Percentiles rank a stretch among this genome's conserved stretches.
phyloP scores from a whole-genome alignment of 2,329 filamentous ascomycete genomes.

The Helotiales sp. region DNA sequence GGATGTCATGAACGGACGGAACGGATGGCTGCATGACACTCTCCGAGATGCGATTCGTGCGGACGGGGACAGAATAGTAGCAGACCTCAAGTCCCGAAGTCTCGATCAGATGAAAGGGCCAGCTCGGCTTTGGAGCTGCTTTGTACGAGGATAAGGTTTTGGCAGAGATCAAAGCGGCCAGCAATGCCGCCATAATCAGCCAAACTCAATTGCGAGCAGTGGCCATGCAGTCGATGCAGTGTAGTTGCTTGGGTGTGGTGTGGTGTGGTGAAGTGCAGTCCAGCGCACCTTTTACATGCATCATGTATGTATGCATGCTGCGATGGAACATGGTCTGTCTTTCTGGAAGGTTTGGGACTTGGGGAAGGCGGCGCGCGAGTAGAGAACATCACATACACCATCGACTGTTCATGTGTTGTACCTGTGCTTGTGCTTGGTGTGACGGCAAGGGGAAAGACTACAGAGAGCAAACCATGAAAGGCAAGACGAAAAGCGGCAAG shows the following conservation, averaged over 20 bases:
- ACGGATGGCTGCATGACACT: constrained; percentile 5
- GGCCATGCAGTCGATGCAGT: too few species aligned
- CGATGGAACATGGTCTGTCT: not conserved
- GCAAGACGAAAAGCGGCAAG: not conserved
- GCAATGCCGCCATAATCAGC: not conserved
- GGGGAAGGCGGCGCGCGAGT: too few species aligned
- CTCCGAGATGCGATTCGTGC: not conserved
- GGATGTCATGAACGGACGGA: constrained; percentile 2
- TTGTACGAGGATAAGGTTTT: not conserved
- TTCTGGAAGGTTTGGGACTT: constrained; percentile 4
- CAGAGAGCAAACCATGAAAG: not conserved
- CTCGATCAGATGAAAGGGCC: constrained; percentile 3
- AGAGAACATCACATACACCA: not conserved
- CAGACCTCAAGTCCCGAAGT: not conserved
- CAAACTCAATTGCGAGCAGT: not conserved
- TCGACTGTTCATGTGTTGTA: not conserved
- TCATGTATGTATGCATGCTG: too few species aligned
- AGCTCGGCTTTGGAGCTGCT: not conserved
- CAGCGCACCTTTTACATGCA: too few species aligned
- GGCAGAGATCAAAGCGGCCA: not conserved
- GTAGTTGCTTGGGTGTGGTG: not conserved
- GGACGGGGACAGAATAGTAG: not conserved
- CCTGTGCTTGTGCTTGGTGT: not conserved
- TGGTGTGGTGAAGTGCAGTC: not conserved
- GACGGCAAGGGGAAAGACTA: not conserved